Evolutionary conservation across 441 rosid species (phyloP).

Genomic region (Breynia disticha): DNA sequence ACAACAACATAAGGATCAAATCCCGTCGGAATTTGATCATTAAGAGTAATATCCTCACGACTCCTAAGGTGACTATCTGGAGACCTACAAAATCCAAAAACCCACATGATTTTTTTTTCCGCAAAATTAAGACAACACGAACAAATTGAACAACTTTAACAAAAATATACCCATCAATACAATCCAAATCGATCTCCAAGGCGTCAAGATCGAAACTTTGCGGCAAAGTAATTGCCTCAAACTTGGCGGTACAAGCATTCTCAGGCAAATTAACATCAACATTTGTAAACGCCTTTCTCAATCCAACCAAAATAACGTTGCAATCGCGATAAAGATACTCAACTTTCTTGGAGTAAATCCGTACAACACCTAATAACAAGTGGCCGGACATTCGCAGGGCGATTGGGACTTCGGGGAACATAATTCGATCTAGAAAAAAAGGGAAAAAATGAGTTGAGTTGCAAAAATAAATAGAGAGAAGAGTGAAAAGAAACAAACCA

Average conservation of each 20-base stretch:
- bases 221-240: constrained; percentile 68
- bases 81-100: constrained; percentile 23
- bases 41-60: constrained; percentile 62
- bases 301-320: constrained; percentile 27
- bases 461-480: not conserved
- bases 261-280: constrained; percentile 54
- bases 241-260: constrained; percentile 56
- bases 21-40: constrained; percentile 60
- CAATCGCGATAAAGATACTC: constrained; percentile 75
- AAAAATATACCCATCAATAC: constrained; percentile 25
- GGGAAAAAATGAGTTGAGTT: not conserved
- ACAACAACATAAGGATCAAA: constrained; percentile 53
- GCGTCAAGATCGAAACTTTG: constrained; percentile 57
- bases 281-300: constrained; percentile 41
- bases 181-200: constrained; percentile 36
- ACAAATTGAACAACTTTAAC: not conserved
- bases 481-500: constrained; percentile 32
- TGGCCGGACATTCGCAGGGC: constrained; percentile 80
- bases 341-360: constrained; percentile 86
- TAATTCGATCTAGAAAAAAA: constrained; percentile 38
- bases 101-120: not conserved
- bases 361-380: constrained; percentile 75
- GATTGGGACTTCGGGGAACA: constrained; percentile 61
- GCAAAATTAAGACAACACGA: not conserved
- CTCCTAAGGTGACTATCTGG: constrained; percentile 40